phyloP scores from a whole-genome alignment of 108 stramenopile species.

The Mayamaea pseudoterrestris region DNA sequence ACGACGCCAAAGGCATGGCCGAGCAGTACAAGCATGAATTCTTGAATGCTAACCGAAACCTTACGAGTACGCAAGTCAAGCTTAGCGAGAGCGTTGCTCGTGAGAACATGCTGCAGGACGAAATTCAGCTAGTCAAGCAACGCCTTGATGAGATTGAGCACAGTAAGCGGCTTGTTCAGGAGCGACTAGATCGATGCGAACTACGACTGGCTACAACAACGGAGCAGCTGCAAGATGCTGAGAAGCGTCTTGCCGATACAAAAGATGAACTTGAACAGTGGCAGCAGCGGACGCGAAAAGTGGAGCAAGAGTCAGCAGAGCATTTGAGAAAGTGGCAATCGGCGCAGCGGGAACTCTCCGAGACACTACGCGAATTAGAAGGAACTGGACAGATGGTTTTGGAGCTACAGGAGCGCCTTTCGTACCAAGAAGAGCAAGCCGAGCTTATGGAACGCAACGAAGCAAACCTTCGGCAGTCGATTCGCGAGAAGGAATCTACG shows the following conservation, averaged over 20 bases:
- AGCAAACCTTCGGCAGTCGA: too few species aligned
- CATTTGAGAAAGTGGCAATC: conserved; percentile 2
- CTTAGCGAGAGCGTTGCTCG: conserved; percentile 13
- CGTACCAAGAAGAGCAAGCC: not conserved
- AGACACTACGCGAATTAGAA: not conserved
- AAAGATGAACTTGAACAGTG: conserved; percentile 3
- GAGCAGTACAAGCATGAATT: conserved; percentile 60
- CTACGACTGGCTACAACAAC: not conserved
- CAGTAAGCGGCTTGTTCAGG: not conserved
- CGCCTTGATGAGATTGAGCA: not conserved
- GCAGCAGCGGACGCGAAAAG: not conserved
- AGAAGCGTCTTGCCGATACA: conserved; percentile 1
- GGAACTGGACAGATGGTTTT: not conserved
- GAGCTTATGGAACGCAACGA: not conserved
- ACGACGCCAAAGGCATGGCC: conserved; percentile 41
- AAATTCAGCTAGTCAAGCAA: conserved; percentile 12
- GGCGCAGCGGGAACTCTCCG: conserved; percentile 14
- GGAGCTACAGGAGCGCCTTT: not conserved
- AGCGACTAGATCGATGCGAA: not conserved
- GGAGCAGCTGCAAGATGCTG: not conserved
- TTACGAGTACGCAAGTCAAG: conserved; percentile 21
- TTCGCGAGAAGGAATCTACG: too few species aligned
- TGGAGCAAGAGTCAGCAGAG: not conserved
- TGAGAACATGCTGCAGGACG: conserved; percentile 16
- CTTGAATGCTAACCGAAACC: conserved; percentile 38